Base-by-base conservation (phyloP, 2,329 filamentous ascomycete genomes). In the Massarina eburnea region DNA sequence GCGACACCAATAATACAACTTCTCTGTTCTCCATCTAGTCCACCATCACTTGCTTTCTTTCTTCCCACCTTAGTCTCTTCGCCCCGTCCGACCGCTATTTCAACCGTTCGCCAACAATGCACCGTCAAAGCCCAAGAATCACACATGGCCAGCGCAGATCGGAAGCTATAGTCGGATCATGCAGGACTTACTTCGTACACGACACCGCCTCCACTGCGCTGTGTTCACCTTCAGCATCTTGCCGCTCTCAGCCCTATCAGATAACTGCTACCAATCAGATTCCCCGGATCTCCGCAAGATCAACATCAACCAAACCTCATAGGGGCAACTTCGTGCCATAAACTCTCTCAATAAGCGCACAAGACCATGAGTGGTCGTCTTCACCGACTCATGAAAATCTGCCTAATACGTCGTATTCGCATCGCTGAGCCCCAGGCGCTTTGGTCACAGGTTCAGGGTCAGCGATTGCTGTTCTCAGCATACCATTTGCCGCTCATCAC, bases 141-240 rank as follows among this genome's bases (percentile, higher is more conserved):
- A n/a, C n/a, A n/a, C n/a, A n/a, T n/a, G n/a, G n/a, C 12, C 9
- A 14, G 6, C 27, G 27, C 27, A 30, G 27, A 30, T 30, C 27
- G 12, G 12, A 30, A 30, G 27, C 27, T 30, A 30, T 30, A 30
- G 12, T 14, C 27, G n/a, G 35, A n/a, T 39, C 35, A 33, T 30
- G 27, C 4, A 30, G 27, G 12, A 19, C 9, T 8, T 18, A 18
- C 5, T 34, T 18, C 34, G 3, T 10, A 17, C 5, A 22, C 22
- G 38, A 46, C 48, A 54, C 51, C 51, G 48, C 51, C 46, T 42
- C 26, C 39, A 29, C 19, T 35, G 34, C 41, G 27, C 14, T 43
- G n/a, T 21, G n/a, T 42, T 48, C 17, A 18, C 26, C 14, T 33
- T 46, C 44, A 45, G 48, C 24, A 43, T 42, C 24, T 45, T 40